A percentile compares a stretch with the other conserved stretches of the same genome.
Evolutionary conservation across 2,329 filamentous ascomycete genomes (phyloP).

Genomic region (Pseudovirgaria hyperparasitica): DNA sequence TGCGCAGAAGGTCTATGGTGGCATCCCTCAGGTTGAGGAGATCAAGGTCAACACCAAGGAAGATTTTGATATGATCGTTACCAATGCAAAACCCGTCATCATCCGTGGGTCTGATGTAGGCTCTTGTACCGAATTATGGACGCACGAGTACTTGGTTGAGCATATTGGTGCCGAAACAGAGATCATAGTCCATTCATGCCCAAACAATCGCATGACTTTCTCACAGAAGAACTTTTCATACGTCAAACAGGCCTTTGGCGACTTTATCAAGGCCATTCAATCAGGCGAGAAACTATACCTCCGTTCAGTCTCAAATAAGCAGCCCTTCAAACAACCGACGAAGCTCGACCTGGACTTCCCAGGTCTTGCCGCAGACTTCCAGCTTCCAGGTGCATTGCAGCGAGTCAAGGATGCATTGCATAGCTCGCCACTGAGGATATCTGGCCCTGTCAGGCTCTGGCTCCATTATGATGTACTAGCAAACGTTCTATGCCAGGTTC

Average conservation of each 20-base stretch:
- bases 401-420: conserved; percentile 51
- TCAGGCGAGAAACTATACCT: conserved; percentile 57
- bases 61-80: conserved; percentile 49
- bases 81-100: conserved; percentile 47
- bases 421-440: conserved; percentile 69
- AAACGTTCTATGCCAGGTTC: conserved; percentile 72
- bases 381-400: conserved; percentile 48
- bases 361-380: conserved; percentile 54
- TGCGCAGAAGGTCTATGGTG: conserved; percentile 4
- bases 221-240: conserved; percentile 74
- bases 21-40: conserved; percentile 7
- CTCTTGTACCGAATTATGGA: conserved; percentile 55
- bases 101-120: conserved; percentile 56
- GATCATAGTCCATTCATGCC: conserved; percentile 63
- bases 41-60: conserved; percentile 13
- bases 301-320: conserved; percentile 58
- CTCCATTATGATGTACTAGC: conserved; percentile 86
- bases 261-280: conserved; percentile 48
- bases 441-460: conserved; percentile 75
- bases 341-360: conserved; percentile 61
- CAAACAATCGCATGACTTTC: conserved; percentile 61
- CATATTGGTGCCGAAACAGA: conserved; percentile 28
- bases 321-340: conserved; percentile 58
- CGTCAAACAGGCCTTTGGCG: conserved; percentile 50
- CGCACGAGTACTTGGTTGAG: conserved; percentile 50